Conservation (phyloP, 2,329 filamentous ascomycete genomes). For the Beauveria rudraprayagi region DNA sequence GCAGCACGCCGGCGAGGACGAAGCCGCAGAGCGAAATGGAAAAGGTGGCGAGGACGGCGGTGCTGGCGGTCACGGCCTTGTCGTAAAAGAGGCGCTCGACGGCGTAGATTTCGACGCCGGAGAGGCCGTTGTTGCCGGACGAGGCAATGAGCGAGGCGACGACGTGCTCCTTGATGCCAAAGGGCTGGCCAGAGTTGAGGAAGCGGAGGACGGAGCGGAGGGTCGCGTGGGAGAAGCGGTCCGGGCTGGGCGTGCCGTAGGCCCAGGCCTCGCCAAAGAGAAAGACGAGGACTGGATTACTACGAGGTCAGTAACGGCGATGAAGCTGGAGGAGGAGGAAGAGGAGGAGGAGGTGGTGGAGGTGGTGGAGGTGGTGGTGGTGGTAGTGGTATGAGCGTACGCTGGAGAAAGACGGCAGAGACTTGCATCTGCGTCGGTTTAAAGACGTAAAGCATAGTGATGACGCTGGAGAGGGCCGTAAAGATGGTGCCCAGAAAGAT, state of each 20-base stretch:
- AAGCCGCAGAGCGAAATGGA: conserved; percentile 23
- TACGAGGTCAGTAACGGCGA: not conserved
- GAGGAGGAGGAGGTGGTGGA: too few species aligned
- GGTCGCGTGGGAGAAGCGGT: conserved; percentile 8
- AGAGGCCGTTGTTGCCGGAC: conserved; percentile 16
- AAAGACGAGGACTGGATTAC: conserved; percentile 7
- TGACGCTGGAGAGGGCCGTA: conserved; percentile 16
- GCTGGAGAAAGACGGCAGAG: conserved; percentile 14
- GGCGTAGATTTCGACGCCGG: conserved; percentile 17
- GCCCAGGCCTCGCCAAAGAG: conserved; percentile 14
- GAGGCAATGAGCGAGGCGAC: conserved; percentile 17
- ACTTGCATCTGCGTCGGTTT: conserved; percentile 15
- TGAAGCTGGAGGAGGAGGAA: too few species aligned
- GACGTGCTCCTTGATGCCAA: conserved; percentile 17
- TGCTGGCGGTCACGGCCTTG: conserved; percentile 17
- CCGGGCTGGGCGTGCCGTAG: conserved; percentile 9
- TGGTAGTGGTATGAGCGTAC: not conserved
- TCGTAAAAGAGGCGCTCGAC: conserved; percentile 17
- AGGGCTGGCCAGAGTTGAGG: conserved; percentile 15
- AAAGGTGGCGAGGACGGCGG: conserved; percentile 21
- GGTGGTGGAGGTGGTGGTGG: not conserved
- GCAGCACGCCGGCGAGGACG: conserved; percentile 21
- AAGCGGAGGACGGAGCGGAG: conserved; percentile 11
- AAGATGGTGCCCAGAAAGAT: conserved; percentile 15
- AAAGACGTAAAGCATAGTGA: conserved; percentile 17